Evolutionary conservation across 768 basidiomycete species (phyloP).

Genomic region (Phaeotremella fagi): DNA sequence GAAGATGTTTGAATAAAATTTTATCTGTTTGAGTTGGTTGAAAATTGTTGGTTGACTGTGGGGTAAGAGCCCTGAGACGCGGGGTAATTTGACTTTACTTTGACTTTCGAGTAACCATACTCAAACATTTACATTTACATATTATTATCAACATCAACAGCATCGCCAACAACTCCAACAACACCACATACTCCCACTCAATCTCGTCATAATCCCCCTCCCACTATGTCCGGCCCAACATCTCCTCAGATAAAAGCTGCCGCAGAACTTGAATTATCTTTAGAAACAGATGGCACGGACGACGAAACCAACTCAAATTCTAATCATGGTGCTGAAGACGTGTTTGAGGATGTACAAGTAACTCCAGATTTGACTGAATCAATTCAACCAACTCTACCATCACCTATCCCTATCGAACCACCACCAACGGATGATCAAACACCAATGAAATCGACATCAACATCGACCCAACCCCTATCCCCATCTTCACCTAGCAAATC

Average conservation of each 20-base stretch:
- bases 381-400: background rate
- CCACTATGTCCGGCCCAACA: slow-evolving; percentile 6
- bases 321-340: slow-evolving; percentile 1
- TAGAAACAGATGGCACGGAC: slow-evolving; percentile 13
- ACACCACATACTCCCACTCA: too few relatives aligned
- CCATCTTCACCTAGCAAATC: background rate
- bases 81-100: background rate
- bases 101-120: background rate
- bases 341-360: slow-evolving; percentile 2
- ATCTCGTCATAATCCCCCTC: too few relatives aligned
- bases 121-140: background rate
- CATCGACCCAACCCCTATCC: background rate
- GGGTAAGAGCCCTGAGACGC: background rate
- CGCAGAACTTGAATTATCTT: slow-evolving; percentile 30
- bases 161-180: too few relatives aligned
- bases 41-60: background rate
- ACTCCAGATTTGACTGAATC: background rate
- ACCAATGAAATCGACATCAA: background rate
- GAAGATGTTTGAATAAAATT: background rate
- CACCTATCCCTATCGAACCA: background rate
- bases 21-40: background rate
- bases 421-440: background rate
- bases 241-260: slow-evolving; percentile 15
- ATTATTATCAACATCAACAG: background rate
- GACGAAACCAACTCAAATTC: too few relatives aligned